These are phyloP conservation scores for Coemansia sp. DNA, from an alignment of 192 early-diverging fungal genomes.

Conservation along the genomic window DNA sequence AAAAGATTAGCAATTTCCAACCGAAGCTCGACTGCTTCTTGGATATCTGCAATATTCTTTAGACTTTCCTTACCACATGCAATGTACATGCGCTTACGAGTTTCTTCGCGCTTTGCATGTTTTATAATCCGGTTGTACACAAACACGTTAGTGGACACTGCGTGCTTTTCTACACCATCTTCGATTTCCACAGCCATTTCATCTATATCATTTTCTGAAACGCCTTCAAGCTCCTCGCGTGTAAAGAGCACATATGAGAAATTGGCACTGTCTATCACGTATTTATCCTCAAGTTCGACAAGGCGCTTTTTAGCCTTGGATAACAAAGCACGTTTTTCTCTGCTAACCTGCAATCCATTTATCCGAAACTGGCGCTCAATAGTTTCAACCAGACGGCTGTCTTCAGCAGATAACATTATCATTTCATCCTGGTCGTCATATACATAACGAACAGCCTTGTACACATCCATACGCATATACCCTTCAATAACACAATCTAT, in stretches of 20 bases:
- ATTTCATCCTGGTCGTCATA: constrained; percentile 37
- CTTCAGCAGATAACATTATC: constrained; percentile 50
- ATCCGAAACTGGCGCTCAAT: constrained; percentile 59
- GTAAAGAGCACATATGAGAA: constrained; percentile 37
- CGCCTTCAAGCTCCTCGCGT: constrained; percentile 60
- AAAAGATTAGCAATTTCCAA: constrained; percentile 53
- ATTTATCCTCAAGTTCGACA: not conserved
- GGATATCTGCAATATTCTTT: constrained; percentile 53
- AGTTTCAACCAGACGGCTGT: constrained; percentile 58
- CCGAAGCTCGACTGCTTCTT: constrained; percentile 54
- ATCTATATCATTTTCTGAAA: constrained; percentile 62
- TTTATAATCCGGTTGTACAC: constrained; percentile 41
- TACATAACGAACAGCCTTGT: constrained; percentile 44
- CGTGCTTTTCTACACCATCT: constrained; percentile 53
- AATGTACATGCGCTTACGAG: constrained; percentile 45
- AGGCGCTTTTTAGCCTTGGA: constrained; percentile 56
- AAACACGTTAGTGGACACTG: constrained; percentile 61
- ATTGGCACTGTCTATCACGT: not conserved
- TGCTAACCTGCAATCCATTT: constrained; percentile 62
- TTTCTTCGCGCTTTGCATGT: constrained; percentile 43
- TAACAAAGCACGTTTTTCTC: constrained; percentile 56
- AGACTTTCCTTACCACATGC: constrained; percentile 46
- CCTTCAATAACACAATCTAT: constrained; percentile 53
- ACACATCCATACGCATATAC: constrained; percentile 58
- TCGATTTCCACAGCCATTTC: constrained; percentile 16